phyloP scores from a whole-genome alignment of 176 grass and related monocot species.

The Zoysia pacifica region DNA sequence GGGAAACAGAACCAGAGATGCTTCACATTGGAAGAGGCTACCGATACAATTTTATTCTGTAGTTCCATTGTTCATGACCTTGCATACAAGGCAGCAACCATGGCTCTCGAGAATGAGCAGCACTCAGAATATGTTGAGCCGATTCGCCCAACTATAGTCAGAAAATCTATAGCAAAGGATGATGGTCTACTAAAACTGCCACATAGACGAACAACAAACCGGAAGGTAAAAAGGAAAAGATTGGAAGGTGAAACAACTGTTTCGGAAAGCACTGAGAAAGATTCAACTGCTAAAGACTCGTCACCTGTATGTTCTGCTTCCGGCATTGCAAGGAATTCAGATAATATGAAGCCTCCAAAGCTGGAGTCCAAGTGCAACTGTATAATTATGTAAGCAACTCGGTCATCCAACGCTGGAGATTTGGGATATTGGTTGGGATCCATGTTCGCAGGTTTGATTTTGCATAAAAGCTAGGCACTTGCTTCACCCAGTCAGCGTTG shows the following conservation, averaged over 20 bases:
- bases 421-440: neutral
- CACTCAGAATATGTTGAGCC: conserved; percentile 22
- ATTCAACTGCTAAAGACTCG: conserved; percentile 32
- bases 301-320: conserved; percentile 47
- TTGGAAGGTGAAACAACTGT: conserved; percentile 62
- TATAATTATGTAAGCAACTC: conserved; percentile 77
- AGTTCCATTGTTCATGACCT: conserved; percentile 87
- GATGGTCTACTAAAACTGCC: conserved; percentile 45
- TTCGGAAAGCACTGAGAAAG: conserved; percentile 20
- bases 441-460: conserved; percentile 2
- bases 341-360: conserved; percentile 71
- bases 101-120: conserved; percentile 65
- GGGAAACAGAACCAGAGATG: conserved; percentile 59
- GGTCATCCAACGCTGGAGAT: neutral
- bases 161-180: conserved; percentile 39
- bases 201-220: conserved; percentile 47
- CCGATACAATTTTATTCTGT: conserved; percentile 82
- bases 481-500: neutral
- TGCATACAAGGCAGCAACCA: conserved; percentile 72
- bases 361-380: conserved; percentile 97
- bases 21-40: conserved; percentile 86
- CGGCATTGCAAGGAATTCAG: conserved; percentile 49
- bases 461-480: neutral
- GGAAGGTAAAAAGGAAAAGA: conserved; percentile 85
- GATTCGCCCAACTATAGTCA: conserved; percentile 40